Conservation (phyloP, 1,139 yeast genomes). For the Pichia sp. region DNA sequence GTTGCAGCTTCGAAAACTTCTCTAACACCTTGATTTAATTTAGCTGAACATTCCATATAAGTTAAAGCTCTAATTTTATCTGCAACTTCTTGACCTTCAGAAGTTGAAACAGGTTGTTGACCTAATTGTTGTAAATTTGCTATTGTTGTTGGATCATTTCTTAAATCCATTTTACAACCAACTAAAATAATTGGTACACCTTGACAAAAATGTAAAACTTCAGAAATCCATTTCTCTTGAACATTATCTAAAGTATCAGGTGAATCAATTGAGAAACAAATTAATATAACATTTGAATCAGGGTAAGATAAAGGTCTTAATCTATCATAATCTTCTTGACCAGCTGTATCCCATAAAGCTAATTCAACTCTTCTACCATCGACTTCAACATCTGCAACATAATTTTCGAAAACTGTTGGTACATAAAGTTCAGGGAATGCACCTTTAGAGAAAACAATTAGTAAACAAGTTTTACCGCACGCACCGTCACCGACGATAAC, state of each 20-base stretch:
- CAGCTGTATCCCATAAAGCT: slow-evolving; percentile 98
- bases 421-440: slow-evolving; percentile 94
- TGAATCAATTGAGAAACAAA: slow-evolving; percentile 85
- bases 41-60: slow-evolving; percentile 90
- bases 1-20: slow-evolving; percentile 92
- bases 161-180: slow-evolving; percentile 86
- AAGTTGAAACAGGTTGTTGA: slow-evolving; percentile 64
- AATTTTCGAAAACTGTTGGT: slow-evolving; percentile 92
- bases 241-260: slow-evolving; percentile 93
- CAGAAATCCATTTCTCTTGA: slow-evolving; percentile 92
- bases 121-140: slow-evolving; percentile 70
- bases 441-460: slow-evolving; percentile 86
- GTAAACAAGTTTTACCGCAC: slow-evolving; percentile 78
- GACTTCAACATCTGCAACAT: slow-evolving; percentile 89
- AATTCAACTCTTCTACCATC: slow-evolving; percentile 91
- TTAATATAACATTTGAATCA: slow-evolving; percentile 84
- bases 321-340: slow-evolving; percentile 96
- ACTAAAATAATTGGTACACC: slow-evolving; percentile 92
- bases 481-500: slow-evolving; percentile 88
- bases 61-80: slow-evolving; percentile 80
- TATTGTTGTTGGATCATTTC: slow-evolving; percentile 72
- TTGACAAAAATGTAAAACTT: slow-evolving; percentile 89
- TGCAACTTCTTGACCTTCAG: slow-evolving; percentile 82
- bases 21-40: slow-evolving; percentile 84
- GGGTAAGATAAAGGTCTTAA: slow-evolving; percentile 91